These are phyloP conservation scores for Tulasnella sp. DNA, from an alignment of 768 basidiomycete species.

Conservation along the genomic window DNA sequence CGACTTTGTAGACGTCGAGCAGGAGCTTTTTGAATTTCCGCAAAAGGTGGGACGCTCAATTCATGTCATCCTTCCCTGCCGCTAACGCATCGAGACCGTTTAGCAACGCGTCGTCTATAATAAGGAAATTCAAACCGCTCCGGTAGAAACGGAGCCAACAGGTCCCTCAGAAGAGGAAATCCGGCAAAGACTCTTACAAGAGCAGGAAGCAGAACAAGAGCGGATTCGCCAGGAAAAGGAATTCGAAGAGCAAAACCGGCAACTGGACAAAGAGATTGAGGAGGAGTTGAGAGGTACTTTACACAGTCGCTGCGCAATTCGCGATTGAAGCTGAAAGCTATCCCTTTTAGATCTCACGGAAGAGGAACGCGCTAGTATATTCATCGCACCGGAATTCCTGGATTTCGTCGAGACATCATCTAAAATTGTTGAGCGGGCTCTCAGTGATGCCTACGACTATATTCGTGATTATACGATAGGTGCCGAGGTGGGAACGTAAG, in stretches of 20 bases:
- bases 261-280: conserved; percentile 78
- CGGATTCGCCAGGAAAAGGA: conserved; percentile 55
- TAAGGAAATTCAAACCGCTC: conserved; percentile 74
- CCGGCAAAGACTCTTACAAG: conserved; percentile 56
- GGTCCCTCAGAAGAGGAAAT: conserved; percentile 61
- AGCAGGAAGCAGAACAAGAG: conserved; percentile 62
- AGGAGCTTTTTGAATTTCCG: conserved; percentile 85
- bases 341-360: conserved; percentile 62
- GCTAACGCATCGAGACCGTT: conserved; percentile 23
- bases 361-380: conserved; percentile 73
- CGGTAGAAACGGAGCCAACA: conserved; percentile 48
- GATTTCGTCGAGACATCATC: conserved; percentile 93
- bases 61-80: conserved; percentile 21
- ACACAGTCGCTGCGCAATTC: background rate
- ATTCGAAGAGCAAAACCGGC: conserved; percentile 72
- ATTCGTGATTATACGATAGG: conserved; percentile 93
- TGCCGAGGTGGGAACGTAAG: conserved; percentile 74
- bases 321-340: background rate
- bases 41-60: conserved; percentile 51
- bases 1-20: conserved; percentile 83
- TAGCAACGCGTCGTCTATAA: conserved; percentile 77
- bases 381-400: conserved; percentile 82
- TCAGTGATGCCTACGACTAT: conserved; percentile 95
- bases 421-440: conserved; percentile 88
- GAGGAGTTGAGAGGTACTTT: conserved; percentile 71